Evolutionary conservation across 1,139 yeast genomes (phyloP), one percentile per base, ranked within the genome.

Genomic region (Lipomyces yarrowii): DNA sequence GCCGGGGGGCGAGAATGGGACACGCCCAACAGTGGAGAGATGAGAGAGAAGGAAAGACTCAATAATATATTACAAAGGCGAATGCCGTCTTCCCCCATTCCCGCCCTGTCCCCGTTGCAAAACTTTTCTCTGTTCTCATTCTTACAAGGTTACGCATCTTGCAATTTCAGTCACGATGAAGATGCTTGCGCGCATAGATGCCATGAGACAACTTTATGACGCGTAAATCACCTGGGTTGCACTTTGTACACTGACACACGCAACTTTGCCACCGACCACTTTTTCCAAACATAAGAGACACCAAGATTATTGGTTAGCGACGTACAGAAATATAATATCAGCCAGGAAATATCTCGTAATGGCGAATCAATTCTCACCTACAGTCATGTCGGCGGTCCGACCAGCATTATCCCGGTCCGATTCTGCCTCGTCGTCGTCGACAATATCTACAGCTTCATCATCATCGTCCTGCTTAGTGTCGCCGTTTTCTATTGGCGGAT

Each of bases 401-500:
- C 23, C 48, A 6, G 0, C 48, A 5, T n/a, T 42, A 18, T 54
- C 56, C 6, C 56, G 56, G 21, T 30, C 35, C 23, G 32, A 54
- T 33, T 54, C 56, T 11, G 18, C 42, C 42, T 30, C 21, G 23
- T 26, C 56, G 2, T 54, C 56, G 21, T n/a, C 56, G 18, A n/a
- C 56, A 13, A 11, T 52, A 30, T 54, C 56, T 15, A 30, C 56
- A 18, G 30, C 55, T 1, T 52, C 55, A n/a, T 52, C 55, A 21
- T 52, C 33, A 3, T 52, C 33, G 33, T 54, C 54, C 32, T n/a
- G 62, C 21, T 39, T 58, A 46, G 33, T 53, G 6, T 60, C 62
- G 10, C 51, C 59, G 30, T 39, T 60, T 13, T 60, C 62, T 18
- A 52, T 57, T 4, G 21, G 55, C 26, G 48, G 48, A 42, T 60